Evolutionary conservation across 2,329 filamentous ascomycete species (phyloP).

Genomic region (Phyllosticta citribraziliensis): DNA sequence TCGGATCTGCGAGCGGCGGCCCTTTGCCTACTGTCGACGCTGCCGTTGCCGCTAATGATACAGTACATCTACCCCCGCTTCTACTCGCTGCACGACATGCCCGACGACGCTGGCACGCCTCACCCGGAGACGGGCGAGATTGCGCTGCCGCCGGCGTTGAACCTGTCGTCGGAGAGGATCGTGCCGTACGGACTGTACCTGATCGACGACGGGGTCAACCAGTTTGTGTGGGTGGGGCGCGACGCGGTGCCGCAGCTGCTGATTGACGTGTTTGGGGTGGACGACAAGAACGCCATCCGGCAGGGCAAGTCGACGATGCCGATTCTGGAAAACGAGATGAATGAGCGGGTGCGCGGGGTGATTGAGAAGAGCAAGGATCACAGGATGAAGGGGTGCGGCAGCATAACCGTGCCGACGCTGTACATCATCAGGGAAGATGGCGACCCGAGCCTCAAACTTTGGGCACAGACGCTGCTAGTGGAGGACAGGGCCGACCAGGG

Average conservation of each 20-base stretch:
- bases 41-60: constrained; percentile 80
- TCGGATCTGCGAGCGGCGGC: constrained; percentile 89
- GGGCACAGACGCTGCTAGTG: constrained; percentile 91
- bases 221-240: constrained; percentile 93
- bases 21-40: constrained; percentile 84
- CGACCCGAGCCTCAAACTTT: constrained; percentile 87
- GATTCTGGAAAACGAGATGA: constrained; percentile 90
- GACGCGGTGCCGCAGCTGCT: constrained; percentile 87
- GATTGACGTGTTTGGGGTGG: constrained; percentile 78
- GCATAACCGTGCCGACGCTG: constrained; percentile 83
- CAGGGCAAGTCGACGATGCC: constrained; percentile 85
- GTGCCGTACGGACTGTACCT: constrained; percentile 88
- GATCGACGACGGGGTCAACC: constrained; percentile 93
- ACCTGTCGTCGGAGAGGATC: constrained; percentile 79
- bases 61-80: constrained; percentile 62
- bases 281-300: constrained; percentile 73
- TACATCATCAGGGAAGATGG: constrained; percentile 94
- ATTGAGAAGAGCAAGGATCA: constrained; percentile 88
- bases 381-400: constrained; percentile 76
- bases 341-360: constrained; percentile 82
- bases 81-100: constrained; percentile 93
- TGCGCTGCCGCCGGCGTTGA: constrained; percentile 70
- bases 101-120: constrained; percentile 78
- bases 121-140: constrained; percentile 83
- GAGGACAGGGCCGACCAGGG: constrained; percentile 93